Base-by-base conservation (phyloP, 345 rosid species). In the Heritiera littoralis region DNA sequence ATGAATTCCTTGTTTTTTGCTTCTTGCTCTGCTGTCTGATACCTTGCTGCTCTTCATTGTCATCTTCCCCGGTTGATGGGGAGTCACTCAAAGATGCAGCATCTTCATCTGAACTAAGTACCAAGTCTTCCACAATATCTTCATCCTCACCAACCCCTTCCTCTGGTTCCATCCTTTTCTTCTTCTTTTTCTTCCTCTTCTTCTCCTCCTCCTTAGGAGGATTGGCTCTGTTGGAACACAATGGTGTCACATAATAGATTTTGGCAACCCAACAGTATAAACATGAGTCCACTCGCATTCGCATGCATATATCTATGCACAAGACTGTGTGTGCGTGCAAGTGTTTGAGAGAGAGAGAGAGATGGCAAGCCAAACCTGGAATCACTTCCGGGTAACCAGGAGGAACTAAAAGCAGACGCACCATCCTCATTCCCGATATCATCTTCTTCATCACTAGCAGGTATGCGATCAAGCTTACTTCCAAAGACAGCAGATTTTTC, bases 31-130 rank as follows among this genome's bases (percentile, higher is more conserved):
- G 66, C 54, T n/a, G 49, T 61, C n/a, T 51, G 9, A 6, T 56
- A 51, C 55, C 18, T 15, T 23, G 54, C 20, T 14, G 78, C 79
- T 84, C 74, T 46, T 72, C 82, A 43, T 65, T 41, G 18, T 80
- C 85, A 35, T 80, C 89, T 64, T 77, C 84, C 23, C 76, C 80
- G 40, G 85, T 75, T 58, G 81, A 66, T 13, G 45, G 45, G 76
- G 80, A 76, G 32, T 78, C 87, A 49, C 81, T 75, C n/a, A n/a
- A 6, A 14, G 91, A 77, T 38, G 66, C 94, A 28, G 66, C 94
- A 28, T 88, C 98, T 77, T 91, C 98, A 78, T 95, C 98, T 2
- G 98, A 94, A 82, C 99, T 94, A 43, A 94, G 88, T 61, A 92
- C 87, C 82, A 92, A 86, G 80, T 96, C 99, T 84, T 92, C 97